Percentiles rank a stretch among this genome's conserved stretches.
Conservation (phyloP, 75 land plant genomes). For the Cupressus sempervirens region DNA sequence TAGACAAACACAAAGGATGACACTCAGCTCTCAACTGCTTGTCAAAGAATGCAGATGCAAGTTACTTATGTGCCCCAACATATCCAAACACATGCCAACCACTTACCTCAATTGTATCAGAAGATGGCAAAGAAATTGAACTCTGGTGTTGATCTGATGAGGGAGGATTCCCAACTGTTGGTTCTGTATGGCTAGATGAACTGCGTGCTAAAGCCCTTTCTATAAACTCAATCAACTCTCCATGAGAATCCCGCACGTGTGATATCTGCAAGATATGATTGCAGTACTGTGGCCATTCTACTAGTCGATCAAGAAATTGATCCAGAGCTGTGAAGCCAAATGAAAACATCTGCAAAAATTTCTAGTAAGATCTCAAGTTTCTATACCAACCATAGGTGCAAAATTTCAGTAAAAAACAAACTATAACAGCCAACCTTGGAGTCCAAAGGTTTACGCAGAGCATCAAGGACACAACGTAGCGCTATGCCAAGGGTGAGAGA, state of each 20-base stretch:
- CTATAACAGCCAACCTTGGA: conserved; percentile 59
- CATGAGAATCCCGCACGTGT: conserved; percentile 71
- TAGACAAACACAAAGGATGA: neutral
- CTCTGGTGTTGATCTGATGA: conserved; percentile 27
- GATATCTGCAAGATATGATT: conserved; percentile 95
- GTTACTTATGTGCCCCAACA: neutral
- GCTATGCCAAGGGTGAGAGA: conserved; percentile 83
- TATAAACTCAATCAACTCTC: conserved; percentile 74
- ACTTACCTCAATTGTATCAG: conserved; percentile 43
- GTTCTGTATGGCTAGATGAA: conserved; percentile 48
- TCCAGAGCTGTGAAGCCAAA: conserved; percentile 86
- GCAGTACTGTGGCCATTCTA: conserved; percentile 98
- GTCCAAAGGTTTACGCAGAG: conserved; percentile 84
- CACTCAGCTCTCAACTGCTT: neutral
- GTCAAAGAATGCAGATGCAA: neutral
- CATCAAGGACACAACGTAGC: conserved; percentile 76
- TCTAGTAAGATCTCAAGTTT: neutral
- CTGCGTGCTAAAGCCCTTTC: conserved; percentile 63
- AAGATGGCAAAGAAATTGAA: conserved; percentile 14
- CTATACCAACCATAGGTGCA: neutral
- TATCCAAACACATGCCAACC: conserved; percentile 23
- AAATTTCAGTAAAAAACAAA: neutral
- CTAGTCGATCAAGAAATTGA: conserved; percentile 76
- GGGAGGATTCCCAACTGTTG: conserved; percentile 18
- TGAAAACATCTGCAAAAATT: conserved; percentile 76